Evolutionary conservation across 164 flowering plant genomes (phyloP).

Genomic region (Litsea cubeba): DNA sequence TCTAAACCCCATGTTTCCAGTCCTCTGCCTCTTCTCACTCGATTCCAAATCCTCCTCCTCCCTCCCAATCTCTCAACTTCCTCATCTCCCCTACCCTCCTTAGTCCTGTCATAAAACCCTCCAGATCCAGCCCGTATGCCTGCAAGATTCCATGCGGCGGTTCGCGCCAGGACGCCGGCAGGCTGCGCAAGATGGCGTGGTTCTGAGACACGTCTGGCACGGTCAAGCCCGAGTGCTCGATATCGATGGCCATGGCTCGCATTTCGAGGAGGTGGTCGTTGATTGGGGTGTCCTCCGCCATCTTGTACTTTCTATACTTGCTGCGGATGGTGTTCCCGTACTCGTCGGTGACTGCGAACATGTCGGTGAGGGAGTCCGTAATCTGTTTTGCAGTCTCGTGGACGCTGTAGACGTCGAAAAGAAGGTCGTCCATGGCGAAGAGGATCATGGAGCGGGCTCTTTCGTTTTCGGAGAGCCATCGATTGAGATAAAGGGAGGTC

Average conservation of each 20-base stretch:
- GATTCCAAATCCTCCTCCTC: not conserved
- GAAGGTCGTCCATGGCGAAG: constrained; percentile 7
- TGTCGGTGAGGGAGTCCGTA: constrained; percentile 3
- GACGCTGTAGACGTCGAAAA: not conserved
- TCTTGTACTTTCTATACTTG: constrained; percentile 3
- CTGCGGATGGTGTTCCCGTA: not conserved
- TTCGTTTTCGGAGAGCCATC: not conserved
- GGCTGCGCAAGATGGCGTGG: not conserved
- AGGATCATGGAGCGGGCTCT: constrained; percentile 6
- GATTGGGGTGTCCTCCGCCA: not conserved
- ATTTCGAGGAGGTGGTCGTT: not conserved
- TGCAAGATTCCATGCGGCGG: not conserved
- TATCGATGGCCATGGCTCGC: not conserved
- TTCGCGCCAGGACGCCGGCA: not conserved
- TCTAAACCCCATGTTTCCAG: not conserved
- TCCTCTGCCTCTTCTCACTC: constrained; percentile 2
- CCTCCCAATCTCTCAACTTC: not conserved
- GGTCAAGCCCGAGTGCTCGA: not conserved
- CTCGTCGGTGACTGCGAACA: not conserved
- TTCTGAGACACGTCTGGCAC: not conserved
- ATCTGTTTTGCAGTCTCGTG: constrained; percentile 5
- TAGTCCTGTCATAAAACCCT: not conserved
- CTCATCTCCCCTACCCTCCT: not conserved
- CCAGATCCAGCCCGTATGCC: not conserved
- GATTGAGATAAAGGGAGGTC: no score